These are phyloP conservation scores for Talaromyces sp. DNA, from an alignment of 2,329 filamentous ascomycete species.

Conservation along the genomic window DNA sequence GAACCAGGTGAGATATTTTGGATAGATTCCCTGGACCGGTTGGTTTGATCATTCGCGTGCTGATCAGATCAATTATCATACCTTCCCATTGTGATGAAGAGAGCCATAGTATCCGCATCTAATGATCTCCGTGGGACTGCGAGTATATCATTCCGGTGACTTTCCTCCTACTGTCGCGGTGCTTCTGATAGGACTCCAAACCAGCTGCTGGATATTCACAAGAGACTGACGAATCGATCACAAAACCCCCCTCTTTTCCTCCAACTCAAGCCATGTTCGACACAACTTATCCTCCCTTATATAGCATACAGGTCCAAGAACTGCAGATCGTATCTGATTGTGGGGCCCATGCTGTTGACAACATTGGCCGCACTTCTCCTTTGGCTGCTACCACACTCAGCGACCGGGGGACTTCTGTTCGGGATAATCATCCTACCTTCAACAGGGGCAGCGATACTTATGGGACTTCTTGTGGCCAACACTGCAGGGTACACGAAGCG, in stretches of 20 bases:
- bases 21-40: neutral
- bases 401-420: too few relatives aligned
- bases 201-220: neutral
- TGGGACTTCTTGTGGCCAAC: too few relatives aligned
- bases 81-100: neutral
- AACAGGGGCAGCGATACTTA: too few relatives aligned
- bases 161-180: neutral
- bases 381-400: too few relatives aligned
- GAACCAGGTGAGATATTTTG: neutral
- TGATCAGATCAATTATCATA: neutral
- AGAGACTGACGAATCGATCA: neutral
- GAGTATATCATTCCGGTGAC: neutral
- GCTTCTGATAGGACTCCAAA: neutral
- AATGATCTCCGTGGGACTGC: neutral
- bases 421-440: too few relatives aligned
- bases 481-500: too few relatives aligned
- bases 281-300: too few relatives aligned
- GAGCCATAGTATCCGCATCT: neutral
- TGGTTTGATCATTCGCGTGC: neutral
- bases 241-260: neutral
- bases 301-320: too few relatives aligned
- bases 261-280: neutral
- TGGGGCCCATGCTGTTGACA: too few relatives aligned
- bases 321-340: too few relatives aligned
- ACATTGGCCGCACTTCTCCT: too few relatives aligned